A percentile compares a stretch with the other conserved stretches of the same genome.
phyloP scores from a whole-genome alignment of 2,329 filamentous ascomycete genomes.

The Pseudophaeomoniella oleicola region DNA sequence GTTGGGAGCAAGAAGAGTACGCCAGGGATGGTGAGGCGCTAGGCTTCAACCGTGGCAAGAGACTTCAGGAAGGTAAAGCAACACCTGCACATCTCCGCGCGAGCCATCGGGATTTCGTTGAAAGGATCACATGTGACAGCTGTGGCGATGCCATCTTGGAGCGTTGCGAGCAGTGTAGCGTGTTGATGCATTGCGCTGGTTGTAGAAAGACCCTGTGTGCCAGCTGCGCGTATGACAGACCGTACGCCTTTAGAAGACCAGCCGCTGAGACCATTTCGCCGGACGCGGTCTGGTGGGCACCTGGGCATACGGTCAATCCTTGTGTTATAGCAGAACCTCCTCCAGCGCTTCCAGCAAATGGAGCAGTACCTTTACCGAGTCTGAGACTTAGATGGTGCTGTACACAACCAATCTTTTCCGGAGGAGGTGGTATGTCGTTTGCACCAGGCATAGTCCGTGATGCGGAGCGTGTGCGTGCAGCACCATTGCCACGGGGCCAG shows the following conservation, averaged over 20 bases:
- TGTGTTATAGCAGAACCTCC: constrained; percentile 42
- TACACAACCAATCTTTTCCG: constrained; percentile 44
- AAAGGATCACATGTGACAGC: constrained; percentile 38
- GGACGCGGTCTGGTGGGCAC: constrained; percentile 37
- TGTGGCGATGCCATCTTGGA: constrained; percentile 39
- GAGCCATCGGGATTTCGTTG: constrained; percentile 38
- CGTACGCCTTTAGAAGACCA: constrained; percentile 28
- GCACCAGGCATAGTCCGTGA: constrained; percentile 32
- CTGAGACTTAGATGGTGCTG: constrained; percentile 47
- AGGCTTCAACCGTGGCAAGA: constrained; percentile 29
- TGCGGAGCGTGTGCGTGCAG: constrained; percentile 40
- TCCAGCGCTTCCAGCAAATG: constrained; percentile 17
- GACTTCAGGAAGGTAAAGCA: constrained; percentile 37
- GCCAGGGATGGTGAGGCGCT: constrained; percentile 41
- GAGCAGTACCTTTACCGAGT: constrained; percentile 26
- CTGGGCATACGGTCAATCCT: constrained; percentile 37
- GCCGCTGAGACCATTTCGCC: constrained; percentile 5
- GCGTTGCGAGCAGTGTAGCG: constrained; percentile 45
- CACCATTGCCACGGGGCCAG: constrained; percentile 38
- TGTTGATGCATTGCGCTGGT: constrained; percentile 47
- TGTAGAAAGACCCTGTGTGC: constrained; percentile 46
- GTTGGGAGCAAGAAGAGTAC: constrained; percentile 42
- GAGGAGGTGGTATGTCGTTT: constrained; percentile 44
- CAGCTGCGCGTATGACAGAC: constrained; percentile 43
- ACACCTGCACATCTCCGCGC: constrained; percentile 37